A percentile compares a stretch with the other conserved stretches of the same genome.
Evolutionary conservation across 345 rosid species (phyloP).

Genomic region (Turnera subulata): DNA sequence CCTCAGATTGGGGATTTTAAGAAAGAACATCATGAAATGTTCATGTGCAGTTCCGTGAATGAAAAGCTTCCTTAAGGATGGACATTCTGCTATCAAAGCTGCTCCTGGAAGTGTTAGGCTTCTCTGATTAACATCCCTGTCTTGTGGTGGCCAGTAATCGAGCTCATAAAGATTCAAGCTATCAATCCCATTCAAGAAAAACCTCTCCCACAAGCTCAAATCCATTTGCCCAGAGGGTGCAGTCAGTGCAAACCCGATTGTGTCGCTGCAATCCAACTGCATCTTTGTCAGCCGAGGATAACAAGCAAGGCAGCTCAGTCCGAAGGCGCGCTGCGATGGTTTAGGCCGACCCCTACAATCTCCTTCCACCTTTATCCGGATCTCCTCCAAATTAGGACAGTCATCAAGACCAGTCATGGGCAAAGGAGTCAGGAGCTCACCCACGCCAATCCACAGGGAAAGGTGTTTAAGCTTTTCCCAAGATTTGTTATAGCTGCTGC

Average conservation of each 20-base stretch:
- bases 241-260: conserved; percentile 60
- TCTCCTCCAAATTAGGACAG: conserved; percentile 85
- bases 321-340: conserved; percentile 52
- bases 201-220: conserved; percentile 87
- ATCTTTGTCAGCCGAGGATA: conserved; percentile 71
- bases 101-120: conserved; percentile 70
- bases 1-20: conserved; percentile 48
- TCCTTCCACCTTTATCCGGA: conserved; percentile 69
- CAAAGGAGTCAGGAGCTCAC: conserved; percentile 62
- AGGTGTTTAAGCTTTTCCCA: conserved; percentile 71
- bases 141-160: conserved; percentile 94
- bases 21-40: conserved; percentile 85
- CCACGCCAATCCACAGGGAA: conserved; percentile 74
- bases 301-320: conserved; percentile 48
- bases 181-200: conserved; percentile 65
- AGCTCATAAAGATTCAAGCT: conserved; percentile 55
- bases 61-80: conserved; percentile 69
- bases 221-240: conserved; percentile 86
- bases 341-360: conserved; percentile 67
- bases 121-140: conserved; percentile 80
- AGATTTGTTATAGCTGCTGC: conserved; percentile 10
- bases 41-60: conserved; percentile 91
- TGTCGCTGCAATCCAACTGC: conserved; percentile 72
- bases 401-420: conserved; percentile 48
- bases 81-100: conserved; percentile 59